These are phyloP conservation scores for Mariannaea sp. DNA, from an alignment of 2,329 filamentous ascomycete genomes.

Conservation along the genomic window DNA sequence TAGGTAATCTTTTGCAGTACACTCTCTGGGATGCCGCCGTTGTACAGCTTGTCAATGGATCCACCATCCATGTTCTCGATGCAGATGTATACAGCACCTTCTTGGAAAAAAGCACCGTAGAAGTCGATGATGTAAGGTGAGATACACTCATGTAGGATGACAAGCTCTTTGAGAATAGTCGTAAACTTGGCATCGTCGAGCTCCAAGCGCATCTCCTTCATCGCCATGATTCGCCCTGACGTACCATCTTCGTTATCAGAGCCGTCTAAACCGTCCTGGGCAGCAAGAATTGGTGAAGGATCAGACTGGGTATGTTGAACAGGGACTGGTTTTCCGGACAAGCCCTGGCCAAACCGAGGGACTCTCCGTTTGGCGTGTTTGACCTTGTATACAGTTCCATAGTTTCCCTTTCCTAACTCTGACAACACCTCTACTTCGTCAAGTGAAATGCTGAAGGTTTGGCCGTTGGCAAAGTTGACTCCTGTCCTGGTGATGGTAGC, in stretches of 20 bases:
- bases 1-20: constrained; percentile 90
- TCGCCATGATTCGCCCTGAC: constrained; percentile 89
- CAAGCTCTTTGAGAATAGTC: constrained; percentile 95
- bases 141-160: constrained; percentile 92
- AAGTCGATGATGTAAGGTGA: constrained; percentile 99
- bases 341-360: constrained; percentile 63
- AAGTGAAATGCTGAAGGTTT: constrained; percentile 89
- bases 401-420: constrained; percentile 96
- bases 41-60: constrained; percentile 95
- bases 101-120: constrained; percentile 98
- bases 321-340: constrained; percentile 53
- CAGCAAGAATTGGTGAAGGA: constrained; percentile 38
- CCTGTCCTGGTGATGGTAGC: constrained; percentile 87
- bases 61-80: constrained; percentile 99
- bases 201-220: constrained; percentile 98
- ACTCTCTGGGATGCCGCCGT: constrained; percentile 84
- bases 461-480: constrained; percentile 89
- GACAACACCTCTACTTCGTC: constrained; percentile 94
- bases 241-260: constrained; percentile 47
- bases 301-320: constrained; percentile 46
- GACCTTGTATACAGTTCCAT: constrained; percentile 97
- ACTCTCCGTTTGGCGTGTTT: constrained; percentile 72
- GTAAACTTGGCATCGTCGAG: constrained; percentile 96
- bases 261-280: constrained; percentile 38
- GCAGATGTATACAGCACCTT: constrained; percentile 98